Evolutionary conservation across 2,329 filamentous ascomycete genomes (phyloP).

Genomic region (Pseudogymnoascus pannorum): DNA sequence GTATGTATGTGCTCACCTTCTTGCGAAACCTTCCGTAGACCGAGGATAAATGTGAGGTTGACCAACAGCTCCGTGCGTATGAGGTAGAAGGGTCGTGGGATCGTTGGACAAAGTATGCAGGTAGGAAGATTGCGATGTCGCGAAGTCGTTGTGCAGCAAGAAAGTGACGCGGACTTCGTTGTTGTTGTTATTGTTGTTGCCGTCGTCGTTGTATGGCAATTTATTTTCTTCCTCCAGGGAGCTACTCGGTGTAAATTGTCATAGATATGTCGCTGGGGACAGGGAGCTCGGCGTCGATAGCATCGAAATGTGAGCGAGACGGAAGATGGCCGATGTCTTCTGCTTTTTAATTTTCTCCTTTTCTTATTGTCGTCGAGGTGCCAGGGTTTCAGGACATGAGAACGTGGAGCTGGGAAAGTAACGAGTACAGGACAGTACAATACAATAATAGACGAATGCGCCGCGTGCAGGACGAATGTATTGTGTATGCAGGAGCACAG

Average conservation of each 20-base stretch:
- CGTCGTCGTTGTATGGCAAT: not conserved
- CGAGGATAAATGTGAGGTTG: not conserved
- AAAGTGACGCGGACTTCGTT: not conserved
- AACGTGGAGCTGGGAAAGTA: not conserved
- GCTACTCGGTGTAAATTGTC: not conserved
- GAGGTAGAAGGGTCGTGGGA: not conserved
- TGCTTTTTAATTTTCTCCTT: not conserved
- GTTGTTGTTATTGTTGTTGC: no score
- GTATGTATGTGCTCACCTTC: not conserved
- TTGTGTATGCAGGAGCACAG: not conserved
- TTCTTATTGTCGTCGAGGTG: not conserved
- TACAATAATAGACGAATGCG: no score
- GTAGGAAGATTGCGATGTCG: not conserved
- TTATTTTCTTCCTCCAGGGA: not conserved
- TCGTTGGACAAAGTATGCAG: not conserved
- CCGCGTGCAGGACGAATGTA: not conserved
- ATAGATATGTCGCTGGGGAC: not conserved
- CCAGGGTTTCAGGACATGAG: not conserved
- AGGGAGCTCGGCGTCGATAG: not conserved
- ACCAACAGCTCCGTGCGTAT: not conserved
- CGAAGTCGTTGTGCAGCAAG: constrained; percentile 4
- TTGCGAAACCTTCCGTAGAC: not conserved
- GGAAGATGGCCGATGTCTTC: not conserved
- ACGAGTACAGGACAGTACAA: not conserved
- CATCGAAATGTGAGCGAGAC: constrained; percentile 3